Conservation (phyloP, 2,329 filamentous ascomycete species). For the Hypoxylon sp. region DNA sequence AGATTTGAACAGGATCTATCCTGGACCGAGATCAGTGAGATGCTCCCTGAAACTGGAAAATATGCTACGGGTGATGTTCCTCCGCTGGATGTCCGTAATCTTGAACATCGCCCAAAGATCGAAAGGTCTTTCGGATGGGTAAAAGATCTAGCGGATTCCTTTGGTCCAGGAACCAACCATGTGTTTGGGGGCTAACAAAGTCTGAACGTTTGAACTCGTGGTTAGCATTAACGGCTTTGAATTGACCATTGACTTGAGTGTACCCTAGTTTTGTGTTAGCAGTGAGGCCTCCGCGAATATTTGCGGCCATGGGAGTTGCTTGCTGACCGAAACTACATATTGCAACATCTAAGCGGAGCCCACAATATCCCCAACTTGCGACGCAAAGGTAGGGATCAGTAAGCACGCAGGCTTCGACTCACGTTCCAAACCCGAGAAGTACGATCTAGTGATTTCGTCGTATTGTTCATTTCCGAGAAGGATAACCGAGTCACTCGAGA, state of each 20-base stretch:
- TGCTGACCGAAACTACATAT: conserved; percentile 33
- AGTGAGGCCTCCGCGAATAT: conserved; percentile 30
- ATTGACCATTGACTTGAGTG: too few relatives aligned
- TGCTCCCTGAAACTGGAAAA: background rate
- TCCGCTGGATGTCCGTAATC: background rate
- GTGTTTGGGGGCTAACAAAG: too few relatives aligned
- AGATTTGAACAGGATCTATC: background rate
- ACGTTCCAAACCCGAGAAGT: conserved; percentile 40
- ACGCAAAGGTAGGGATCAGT: conserved; percentile 31
- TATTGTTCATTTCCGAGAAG: conserved; percentile 30
- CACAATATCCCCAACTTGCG: conserved; percentile 32
- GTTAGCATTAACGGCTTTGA: too few relatives aligned
- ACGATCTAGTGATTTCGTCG: conserved; percentile 33
- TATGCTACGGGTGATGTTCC: background rate
- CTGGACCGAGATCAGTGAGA: background rate
- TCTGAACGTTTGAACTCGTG: too few relatives aligned
- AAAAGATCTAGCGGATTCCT: background rate
- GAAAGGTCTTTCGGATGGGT: background rate
- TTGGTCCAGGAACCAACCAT: background rate
- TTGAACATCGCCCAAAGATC: background rate
- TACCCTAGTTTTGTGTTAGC: too few relatives aligned
- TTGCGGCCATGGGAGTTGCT: conserved; percentile 24
- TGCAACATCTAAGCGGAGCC: conserved; percentile 11
- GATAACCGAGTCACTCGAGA: conserved; percentile 26
- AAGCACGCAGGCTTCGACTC: conserved; percentile 39